Evolutionary conservation across 106 monocot species (phyloP).

Genomic region (Dendrobium chrysotoxum): DNA sequence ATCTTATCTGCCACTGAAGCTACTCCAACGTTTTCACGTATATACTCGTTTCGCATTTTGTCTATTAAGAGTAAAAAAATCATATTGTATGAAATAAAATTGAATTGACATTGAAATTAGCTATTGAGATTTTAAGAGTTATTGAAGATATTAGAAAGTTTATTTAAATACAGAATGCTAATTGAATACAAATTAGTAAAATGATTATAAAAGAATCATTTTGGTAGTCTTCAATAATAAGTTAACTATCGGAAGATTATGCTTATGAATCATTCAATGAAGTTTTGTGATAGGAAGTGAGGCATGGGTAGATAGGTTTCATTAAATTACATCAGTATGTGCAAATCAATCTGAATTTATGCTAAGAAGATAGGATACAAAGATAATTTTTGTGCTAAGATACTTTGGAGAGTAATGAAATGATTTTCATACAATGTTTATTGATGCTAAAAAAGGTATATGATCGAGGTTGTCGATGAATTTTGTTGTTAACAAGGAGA

Average conservation of each 20-base stretch:
- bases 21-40: too few species aligned
- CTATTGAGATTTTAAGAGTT: too few species aligned
- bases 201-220: not conserved
- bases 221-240: not conserved
- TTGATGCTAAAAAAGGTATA: not conserved
- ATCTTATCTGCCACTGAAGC: too few species aligned
- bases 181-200: too few species aligned
- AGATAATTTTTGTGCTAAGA: not conserved
- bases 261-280: not conserved
- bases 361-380: not conserved
- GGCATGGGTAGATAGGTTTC: too few species aligned
- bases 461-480: not conserved
- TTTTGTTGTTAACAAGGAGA: not conserved
- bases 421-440: not conserved
- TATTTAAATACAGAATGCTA: too few species aligned
- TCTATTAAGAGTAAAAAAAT: too few species aligned
- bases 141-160: too few species aligned
- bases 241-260: not conserved
- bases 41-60: too few species aligned
- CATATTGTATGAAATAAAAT: too few species aligned
- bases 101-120: too few species aligned
- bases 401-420: not conserved
- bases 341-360: not conserved
- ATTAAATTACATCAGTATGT: too few species aligned
- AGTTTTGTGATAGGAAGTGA: not conserved